Base-by-base conservation (phyloP, 2,329 filamentous ascomycete species). In the Grosmannia clavigera region DNA sequence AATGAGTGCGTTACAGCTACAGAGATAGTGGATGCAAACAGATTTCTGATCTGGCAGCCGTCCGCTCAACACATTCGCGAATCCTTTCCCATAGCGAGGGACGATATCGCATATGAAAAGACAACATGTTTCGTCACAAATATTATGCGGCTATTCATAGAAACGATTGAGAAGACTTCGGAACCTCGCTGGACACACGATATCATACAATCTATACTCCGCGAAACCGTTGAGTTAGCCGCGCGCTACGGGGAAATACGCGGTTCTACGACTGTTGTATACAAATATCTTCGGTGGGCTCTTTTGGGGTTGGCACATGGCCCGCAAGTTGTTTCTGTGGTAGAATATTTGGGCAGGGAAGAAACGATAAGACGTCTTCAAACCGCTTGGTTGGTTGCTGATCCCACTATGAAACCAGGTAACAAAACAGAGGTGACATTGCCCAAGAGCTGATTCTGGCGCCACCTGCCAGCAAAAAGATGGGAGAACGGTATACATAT, bases 251-350 rank as follows among this genome's bases (percentile, higher is more conserved):
- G 60, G 1, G 35, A 43, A 14, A 56, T 55, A 7, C 46, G 55
- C n/a, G 2, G 50, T 6, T 52, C 61, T 14, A 46, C 51, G 5
- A 55, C 61, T 6, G 62, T 56, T 1, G 66, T 67, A 14, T 71
- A 66, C 60, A 67, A 64, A 27, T 62, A 67, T 19, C 55, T 72
- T 25, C 65, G 71, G 1, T 70, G 70, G 68, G 69, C 66, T 7
- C 62, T 73, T n/a, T 35, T 69, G 2, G 68, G 63, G 5, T 60
- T 64, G 16, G 61, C 63, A 27, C 53, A 66, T 19, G 70, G 70
- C 0, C 63, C 67, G 12, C 63, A 67, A 5, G 59, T 71, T 1
- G 58, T 60, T 3, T 58, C 62, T 12, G 57, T 69, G 11, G 66
- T 73, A 62, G 61, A 64, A 25, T 63, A 70, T 3, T 58, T 73